Evolutionary conservation across 2,329 filamentous ascomycete genomes (phyloP).

Genomic region (Aspergillus neotritici): DNA sequence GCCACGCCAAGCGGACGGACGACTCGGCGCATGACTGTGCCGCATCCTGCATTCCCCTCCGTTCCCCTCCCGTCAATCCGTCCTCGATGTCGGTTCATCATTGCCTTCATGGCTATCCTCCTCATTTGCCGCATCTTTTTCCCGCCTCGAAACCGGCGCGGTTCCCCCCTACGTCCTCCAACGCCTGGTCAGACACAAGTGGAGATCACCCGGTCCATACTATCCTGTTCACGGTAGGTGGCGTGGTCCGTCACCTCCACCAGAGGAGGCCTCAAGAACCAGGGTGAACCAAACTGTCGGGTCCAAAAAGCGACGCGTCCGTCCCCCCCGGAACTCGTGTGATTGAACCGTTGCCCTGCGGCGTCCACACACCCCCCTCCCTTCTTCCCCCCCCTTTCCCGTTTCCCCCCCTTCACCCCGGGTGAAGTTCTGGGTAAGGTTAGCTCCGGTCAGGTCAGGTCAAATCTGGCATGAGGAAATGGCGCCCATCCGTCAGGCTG

Average conservation of each 20-base stretch:
- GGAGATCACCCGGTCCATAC: neutral
- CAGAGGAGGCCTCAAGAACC: slow-evolving; percentile 20
- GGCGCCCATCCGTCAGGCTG: too few species aligned
- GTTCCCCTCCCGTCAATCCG: neutral
- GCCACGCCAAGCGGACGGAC: slow-evolving; percentile 29
- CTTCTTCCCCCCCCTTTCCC: too few species aligned
- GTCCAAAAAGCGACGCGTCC: slow-evolving; percentile 14
- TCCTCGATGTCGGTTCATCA: slow-evolving; percentile 2
- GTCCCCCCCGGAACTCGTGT: slow-evolving; percentile 9
- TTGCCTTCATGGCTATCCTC: neutral
- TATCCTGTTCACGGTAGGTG: neutral
- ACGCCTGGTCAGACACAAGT: too few species aligned
- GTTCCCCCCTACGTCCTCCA: neutral
- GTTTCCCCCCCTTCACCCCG: too few species aligned
- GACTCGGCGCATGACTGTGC: slow-evolving; percentile 21
- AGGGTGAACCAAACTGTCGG: slow-evolving; percentile 27
- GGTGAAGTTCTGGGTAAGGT: too few species aligned
- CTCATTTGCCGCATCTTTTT: slow-evolving; percentile 9
- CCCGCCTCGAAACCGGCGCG: slow-evolving; percentile 16
- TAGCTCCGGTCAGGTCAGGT: neutral
- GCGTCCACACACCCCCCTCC: too few species aligned
- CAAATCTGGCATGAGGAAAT: too few species aligned
- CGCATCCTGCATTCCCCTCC: slow-evolving; percentile 10
- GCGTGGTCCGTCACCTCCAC: slow-evolving; percentile 9
- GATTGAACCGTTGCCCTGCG: too few species aligned